Evolutionary conservation across 2,329 filamentous ascomycete genomes (phyloP), one percentile per base, ranked within the genome.

Genomic region (Penicillium corylophilum): DNA sequence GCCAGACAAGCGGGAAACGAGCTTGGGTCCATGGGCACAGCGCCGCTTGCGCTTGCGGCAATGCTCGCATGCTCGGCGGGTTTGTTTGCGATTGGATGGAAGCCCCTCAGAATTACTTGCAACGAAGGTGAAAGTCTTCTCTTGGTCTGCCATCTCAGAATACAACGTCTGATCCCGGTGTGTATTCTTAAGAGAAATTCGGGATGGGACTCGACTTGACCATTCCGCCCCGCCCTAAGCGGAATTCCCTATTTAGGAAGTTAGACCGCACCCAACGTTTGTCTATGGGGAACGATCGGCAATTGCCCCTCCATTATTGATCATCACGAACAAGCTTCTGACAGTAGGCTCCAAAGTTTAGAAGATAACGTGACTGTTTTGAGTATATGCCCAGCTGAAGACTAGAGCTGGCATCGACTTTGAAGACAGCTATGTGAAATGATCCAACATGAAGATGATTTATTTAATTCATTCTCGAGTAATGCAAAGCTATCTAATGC

Each of bases 21-120:
- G 38, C 15, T 13, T 42, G 12, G 20, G n/a, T 13, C 46, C 38
- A 35, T 48, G 46, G 18, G 38, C 35, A 40, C 46, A 48, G 20
- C 46, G 46, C 26, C 46, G 38, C 18, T 48, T 48, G 18, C 46
- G 38, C 26, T 41, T 42, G 38, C 46, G 46, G 23, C 46, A 48
- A 18, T 41, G 38, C 13, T 12, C 28, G 20, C 46, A 48, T 42
- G 46, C 46, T 20, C 46, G 46, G 15, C 33, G 46, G 4, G 38
- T 23, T 33, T 31, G 29, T 35, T 41, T 42, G 38, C 46, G 46
- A 23, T 35, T 48, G 12, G 12, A 31, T 12, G 29, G 29, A 31
- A 31, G 29, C 2, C 29, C 29, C 29, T 31, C 29, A 13, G 29
- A 31, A 31, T 31, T 3, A 31, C 15, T 31, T 6, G 29, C 29